phyloP scores from a whole-genome alignment of 2,329 filamentous ascomycete species.

The Pyrenochaeta sp. region DNA sequence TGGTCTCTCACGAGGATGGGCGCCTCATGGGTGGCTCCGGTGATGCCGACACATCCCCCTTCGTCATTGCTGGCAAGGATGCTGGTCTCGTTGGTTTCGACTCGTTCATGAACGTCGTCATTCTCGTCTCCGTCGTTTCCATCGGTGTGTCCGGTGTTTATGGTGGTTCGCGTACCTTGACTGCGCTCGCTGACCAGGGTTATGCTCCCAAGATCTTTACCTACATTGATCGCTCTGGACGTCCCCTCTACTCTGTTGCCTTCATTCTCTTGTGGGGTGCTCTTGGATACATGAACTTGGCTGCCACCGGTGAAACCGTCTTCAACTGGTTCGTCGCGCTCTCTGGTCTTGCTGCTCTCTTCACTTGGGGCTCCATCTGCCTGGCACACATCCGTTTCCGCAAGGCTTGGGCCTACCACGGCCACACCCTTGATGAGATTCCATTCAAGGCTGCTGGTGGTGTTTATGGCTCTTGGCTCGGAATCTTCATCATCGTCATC shows the following conservation, averaged over 20 bases:
- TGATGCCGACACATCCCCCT: slow-evolving; percentile 63
- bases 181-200: slow-evolving; percentile 59
- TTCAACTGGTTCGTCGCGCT: slow-evolving; percentile 83
- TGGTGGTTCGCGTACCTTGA: slow-evolving; percentile 64
- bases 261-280: slow-evolving; percentile 73
- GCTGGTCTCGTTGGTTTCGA: slow-evolving; percentile 68
- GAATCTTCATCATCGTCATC: slow-evolving; percentile 49
- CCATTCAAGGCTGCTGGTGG: slow-evolving; percentile 53
- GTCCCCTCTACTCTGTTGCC: slow-evolving; percentile 76
- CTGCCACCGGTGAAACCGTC: slow-evolving; percentile 57
- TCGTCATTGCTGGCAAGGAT: slow-evolving; percentile 70
- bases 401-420: slow-evolving; percentile 50
- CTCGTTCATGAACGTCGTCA: slow-evolving; percentile 72
- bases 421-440: slow-evolving; percentile 53
- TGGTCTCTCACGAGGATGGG: slow-evolving; percentile 46
- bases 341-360: slow-evolving; percentile 75
- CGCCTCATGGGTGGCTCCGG: slow-evolving; percentile 45
- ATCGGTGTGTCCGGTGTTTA: slow-evolving; percentile 67
- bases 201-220: slow-evolving; percentile 79
- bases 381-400: slow-evolving; percentile 94
- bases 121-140: slow-evolving; percentile 67
- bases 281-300: slow-evolving; percentile 71
- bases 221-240: slow-evolving; percentile 83
- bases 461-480: slow-evolving; percentile 50
- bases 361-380: slow-evolving; percentile 86